Base-by-base conservation (phyloP, 139 green algal species). In the Pleodorina starrii region DNA sequence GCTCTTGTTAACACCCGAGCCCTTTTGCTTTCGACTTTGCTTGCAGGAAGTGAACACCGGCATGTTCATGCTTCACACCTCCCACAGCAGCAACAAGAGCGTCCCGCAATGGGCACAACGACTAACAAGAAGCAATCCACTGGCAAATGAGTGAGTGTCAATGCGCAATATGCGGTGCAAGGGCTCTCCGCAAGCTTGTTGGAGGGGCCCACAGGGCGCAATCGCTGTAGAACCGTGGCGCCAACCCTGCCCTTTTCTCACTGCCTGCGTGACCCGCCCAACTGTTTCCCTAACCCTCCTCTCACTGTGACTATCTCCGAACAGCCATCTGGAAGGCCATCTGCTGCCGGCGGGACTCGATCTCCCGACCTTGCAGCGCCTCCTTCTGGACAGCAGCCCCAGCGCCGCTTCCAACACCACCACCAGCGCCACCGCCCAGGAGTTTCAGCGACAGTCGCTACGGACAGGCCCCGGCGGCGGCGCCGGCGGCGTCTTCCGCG, bases 311-410 rank as follows among this genome's bases (percentile, higher is more conserved):
- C n/a, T n/a, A n/a, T n/a, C n/a, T n/a, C n/a, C n/a, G n/a, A n/a
- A n/a, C n/a, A 80, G 72, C 38, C 57, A 86, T 19, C 36, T 76
- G 27, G 79, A 86, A 48, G 79, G 79, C 14, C 79, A 86, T 38
- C 27, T 86, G 35, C 57, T 86, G 5, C 79, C 79, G 2, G 79
- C 57, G 5, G 57, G 57, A 9, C 57, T 86, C 46, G 57, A 86
- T 57, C 44, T 75, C 9, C 16, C 51, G 12, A 10, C 51, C 3
- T 54, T 86, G 25, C 79, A 75, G 40, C 57, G 35, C 19, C 57
- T 86, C 19, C 57, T 86, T 21, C 42, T 86, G 35, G 57, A 86
- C 23, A 73, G 36, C 51, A 36, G 3, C 40, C 9, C 25, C 54
- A 25, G 25, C 54, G 29, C 21, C 54, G 25, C 54, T 66, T 25